Evolutionary conservation across 305 asterid genomes (phyloP).

Genomic region (Solanum aculeatissimum): DNA sequence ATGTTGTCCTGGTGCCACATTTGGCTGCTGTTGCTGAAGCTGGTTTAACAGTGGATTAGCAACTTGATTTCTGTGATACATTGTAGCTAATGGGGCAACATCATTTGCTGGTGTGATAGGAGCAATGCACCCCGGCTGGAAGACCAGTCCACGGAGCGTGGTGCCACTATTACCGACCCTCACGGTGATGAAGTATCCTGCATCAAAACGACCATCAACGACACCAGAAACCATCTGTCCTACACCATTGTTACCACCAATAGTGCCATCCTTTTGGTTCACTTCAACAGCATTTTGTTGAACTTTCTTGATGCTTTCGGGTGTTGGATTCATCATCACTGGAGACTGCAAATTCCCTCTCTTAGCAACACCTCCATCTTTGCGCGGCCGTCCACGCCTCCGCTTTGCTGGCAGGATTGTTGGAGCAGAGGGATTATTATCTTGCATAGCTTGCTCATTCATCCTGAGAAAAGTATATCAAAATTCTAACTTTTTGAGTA

Average conservation of each 20-base stretch:
- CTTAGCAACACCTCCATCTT: constrained; percentile 3
- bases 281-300: neutral
- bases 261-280: neutral
- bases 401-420: constrained; percentile 2
- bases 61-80: constrained; percentile 24
- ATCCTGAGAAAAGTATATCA: neutral
- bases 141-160: constrained; percentile 38
- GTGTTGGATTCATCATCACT: neutral
- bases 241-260: neutral
- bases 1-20: constrained; percentile 11
- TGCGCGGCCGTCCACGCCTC: constrained; percentile 11
- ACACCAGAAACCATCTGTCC: constrained; percentile 15
- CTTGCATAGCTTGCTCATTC: neutral
- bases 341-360: neutral
- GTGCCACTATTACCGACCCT: constrained; percentile 19
- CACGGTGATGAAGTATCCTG: constrained; percentile 37
- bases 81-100: constrained; percentile 39
- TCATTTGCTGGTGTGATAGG: constrained; percentile 39
- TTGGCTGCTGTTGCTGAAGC: constrained; percentile 7
- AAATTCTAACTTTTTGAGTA: neutral
- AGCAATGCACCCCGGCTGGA: constrained; percentile 25
- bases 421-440: neutral
- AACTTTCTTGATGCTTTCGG: neutral
- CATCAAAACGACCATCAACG: constrained; percentile 43
- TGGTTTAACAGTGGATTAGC: constrained; percentile 5